phyloP scores from a whole-genome alignment of 2,329 filamentous ascomycete genomes.

The Cercospora berteroae region DNA sequence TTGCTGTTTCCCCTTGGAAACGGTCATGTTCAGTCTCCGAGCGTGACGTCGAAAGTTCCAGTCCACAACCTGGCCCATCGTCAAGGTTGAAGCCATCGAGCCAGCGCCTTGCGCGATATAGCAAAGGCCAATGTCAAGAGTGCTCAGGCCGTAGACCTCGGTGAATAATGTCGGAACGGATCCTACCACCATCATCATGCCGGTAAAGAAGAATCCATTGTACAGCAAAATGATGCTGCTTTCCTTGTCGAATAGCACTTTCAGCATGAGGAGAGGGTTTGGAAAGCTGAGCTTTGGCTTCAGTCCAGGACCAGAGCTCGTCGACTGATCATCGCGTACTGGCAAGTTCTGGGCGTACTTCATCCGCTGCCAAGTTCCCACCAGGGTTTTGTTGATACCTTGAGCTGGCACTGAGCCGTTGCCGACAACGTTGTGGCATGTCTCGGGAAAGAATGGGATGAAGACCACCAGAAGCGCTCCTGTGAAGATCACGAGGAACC shows the following conservation, averaged over 20 bases:
- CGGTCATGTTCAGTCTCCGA: slow-evolving; percentile 57
- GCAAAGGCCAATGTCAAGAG: slow-evolving; percentile 29
- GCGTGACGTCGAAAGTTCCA: slow-evolving; percentile 73
- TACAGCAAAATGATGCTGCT: slow-evolving; percentile 30
- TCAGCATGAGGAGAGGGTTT: slow-evolving; percentile 40
- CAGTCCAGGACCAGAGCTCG: neutral
- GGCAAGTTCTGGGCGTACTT: slow-evolving; percentile 14
- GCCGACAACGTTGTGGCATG: slow-evolving; percentile 43
- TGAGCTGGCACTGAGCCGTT: slow-evolving; percentile 37
- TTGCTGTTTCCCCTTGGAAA: slow-evolving; percentile 58
- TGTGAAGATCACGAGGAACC: slow-evolving; percentile 46
- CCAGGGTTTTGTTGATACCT: slow-evolving; percentile 32
- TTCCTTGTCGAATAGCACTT: slow-evolving; percentile 38
- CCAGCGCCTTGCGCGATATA: slow-evolving; percentile 42
- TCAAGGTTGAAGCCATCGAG: slow-evolving; percentile 39
- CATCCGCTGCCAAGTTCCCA: slow-evolving; percentile 29
- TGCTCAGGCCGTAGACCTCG: slow-evolving; percentile 37
- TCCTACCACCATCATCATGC: slow-evolving; percentile 49
- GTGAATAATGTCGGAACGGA: slow-evolving; percentile 45
- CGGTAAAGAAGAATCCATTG: slow-evolving; percentile 43
- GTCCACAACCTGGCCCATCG: slow-evolving; percentile 61
- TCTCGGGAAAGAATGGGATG: slow-evolving; percentile 39
- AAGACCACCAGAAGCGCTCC: slow-evolving; percentile 35
- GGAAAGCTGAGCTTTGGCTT: slow-evolving; percentile 36
- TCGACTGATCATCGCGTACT: slow-evolving; percentile 13